These are phyloP conservation scores for Globisporangium barbulae DNA, from an alignment of 352 stramenopile genomes.

Conservation along the genomic window DNA sequence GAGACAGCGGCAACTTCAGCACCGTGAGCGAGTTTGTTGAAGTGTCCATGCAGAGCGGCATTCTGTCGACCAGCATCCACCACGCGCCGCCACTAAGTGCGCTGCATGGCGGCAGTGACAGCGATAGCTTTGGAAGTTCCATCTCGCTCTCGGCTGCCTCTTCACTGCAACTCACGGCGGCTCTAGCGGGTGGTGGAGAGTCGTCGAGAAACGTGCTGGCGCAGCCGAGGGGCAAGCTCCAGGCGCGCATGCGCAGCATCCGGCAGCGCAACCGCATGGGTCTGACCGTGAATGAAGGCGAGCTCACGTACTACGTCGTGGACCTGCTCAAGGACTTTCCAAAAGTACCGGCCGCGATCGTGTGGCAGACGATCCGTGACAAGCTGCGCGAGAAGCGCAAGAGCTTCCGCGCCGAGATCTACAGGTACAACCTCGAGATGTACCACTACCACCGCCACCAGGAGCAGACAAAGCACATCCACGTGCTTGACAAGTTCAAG, in stretches of 20 bases:
- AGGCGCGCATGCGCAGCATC: slow-evolving; percentile 28
- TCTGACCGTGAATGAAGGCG: slow-evolving; percentile 27
- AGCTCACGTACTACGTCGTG: slow-evolving; percentile 64
- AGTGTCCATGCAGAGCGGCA: slow-evolving; percentile 31
- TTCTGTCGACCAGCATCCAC: slow-evolving; percentile 19
- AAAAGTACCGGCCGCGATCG: slow-evolving; percentile 33
- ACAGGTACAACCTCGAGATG: slow-evolving; percentile 57
- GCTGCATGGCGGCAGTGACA: not conserved
- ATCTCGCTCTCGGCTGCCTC: slow-evolving; percentile 7
- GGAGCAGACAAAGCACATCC: slow-evolving; percentile 40
- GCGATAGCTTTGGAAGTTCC: not conserved
- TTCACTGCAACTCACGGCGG: not conserved
- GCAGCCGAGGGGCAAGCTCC: slow-evolving; percentile 20
- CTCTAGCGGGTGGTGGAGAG: not conserved
- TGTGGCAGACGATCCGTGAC: slow-evolving; percentile 46
- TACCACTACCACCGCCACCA: slow-evolving; percentile 54
- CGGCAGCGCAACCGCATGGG: slow-evolving; percentile 25
- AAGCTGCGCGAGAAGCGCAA: slow-evolving; percentile 59
- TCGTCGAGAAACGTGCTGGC: not conserved
- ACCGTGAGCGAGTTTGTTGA: slow-evolving; percentile 26
- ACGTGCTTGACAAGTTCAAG: slow-evolving; percentile 63
- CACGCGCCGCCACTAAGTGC: slow-evolving; percentile 5
- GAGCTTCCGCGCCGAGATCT: slow-evolving; percentile 57
- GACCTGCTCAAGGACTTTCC: slow-evolving; percentile 59
- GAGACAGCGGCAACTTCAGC: not conserved